Conservation (phyloP, 2,329 filamentous ascomycete species). For the Pseudocercospora musae region DNA sequence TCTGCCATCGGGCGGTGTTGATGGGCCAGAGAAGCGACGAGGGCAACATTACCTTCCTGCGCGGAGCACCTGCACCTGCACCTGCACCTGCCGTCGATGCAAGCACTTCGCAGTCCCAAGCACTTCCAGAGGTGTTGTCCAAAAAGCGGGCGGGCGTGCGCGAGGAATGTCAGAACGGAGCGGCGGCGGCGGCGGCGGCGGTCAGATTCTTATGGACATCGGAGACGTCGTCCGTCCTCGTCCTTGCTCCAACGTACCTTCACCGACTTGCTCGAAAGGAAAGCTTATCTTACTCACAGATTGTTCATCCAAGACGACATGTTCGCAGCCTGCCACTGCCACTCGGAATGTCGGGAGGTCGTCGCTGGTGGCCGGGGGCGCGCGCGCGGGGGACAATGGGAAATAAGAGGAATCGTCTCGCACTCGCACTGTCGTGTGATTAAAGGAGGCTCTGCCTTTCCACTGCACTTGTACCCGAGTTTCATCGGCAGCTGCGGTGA, state of each 20-base stretch:
- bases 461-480: background rate
- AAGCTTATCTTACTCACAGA: slow-evolving; percentile 33
- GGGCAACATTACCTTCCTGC: slow-evolving; percentile 1
- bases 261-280: slow-evolving; percentile 19
- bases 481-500: background rate
- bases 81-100: background rate
- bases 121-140: background rate
- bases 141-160: background rate
- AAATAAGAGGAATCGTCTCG: background rate
- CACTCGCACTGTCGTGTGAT: background rate
- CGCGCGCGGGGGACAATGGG: background rate
- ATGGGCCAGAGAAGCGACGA: background rate
- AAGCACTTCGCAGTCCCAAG: background rate
- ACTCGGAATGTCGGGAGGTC: background rate
- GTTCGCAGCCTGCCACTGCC: slow-evolving; percentile 10
- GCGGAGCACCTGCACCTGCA: background rate
- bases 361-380: background rate
- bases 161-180: background rate
- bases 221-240: slow-evolving; percentile 16
- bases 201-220: too few species aligned
- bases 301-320: slow-evolving; percentile 41
- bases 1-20: too few species aligned
- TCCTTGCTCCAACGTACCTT: slow-evolving; percentile 17
- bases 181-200: slow-evolving; percentile 9
- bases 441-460: background rate